A percentile compares a stretch with the other conserved stretches of the same genome.
Evolutionary conservation across 352 stramenopile genomes (phyloP).

Genomic region (Globisporangium spinosum): DNA sequence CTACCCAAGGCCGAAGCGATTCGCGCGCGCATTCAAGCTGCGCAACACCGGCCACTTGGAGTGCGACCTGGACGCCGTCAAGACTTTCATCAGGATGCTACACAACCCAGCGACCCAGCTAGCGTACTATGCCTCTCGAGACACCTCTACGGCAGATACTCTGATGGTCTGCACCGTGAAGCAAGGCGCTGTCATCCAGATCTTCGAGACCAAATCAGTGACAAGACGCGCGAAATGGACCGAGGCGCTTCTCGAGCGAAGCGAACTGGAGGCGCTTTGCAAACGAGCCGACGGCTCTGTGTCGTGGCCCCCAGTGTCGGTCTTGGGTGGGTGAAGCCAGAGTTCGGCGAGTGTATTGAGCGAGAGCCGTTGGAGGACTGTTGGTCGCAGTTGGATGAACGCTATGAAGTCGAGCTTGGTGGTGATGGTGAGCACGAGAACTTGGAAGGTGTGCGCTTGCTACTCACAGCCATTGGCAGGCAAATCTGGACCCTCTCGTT

Average conservation of each 20-base stretch:
- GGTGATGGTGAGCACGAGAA: background rate
- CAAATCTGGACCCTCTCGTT: background rate
- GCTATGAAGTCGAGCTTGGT: background rate
- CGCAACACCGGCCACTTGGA: background rate
- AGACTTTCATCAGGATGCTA: background rate
- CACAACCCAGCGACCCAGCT: background rate
- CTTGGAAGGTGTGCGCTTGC: background rate
- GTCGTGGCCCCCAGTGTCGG: constrained; percentile 3
- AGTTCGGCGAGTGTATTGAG: constrained; percentile 2
- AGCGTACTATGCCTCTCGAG: background rate
- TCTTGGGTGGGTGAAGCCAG: background rate
- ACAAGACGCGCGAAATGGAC: background rate
- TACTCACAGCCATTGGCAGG: background rate
- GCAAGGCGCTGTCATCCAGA: background rate
- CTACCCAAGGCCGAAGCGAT: constrained; percentile 20
- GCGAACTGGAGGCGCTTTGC: constrained; percentile 18
- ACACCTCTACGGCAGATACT: background rate
- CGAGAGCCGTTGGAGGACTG: constrained; percentile 1
- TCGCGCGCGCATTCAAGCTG: constrained; percentile 2
- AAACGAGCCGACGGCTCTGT: constrained; percentile 1
- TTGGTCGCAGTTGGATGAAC: background rate
- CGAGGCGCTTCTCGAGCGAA: constrained; percentile 1
- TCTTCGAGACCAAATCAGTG: background rate
- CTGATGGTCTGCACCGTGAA: constrained; percentile 6
- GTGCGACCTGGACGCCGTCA: background rate